Percentiles rank a stretch among this genome's conserved stretches.
Conservation (phyloP, 1,284 basidiomycete species). For the Boletellus deceptivus region DNA sequence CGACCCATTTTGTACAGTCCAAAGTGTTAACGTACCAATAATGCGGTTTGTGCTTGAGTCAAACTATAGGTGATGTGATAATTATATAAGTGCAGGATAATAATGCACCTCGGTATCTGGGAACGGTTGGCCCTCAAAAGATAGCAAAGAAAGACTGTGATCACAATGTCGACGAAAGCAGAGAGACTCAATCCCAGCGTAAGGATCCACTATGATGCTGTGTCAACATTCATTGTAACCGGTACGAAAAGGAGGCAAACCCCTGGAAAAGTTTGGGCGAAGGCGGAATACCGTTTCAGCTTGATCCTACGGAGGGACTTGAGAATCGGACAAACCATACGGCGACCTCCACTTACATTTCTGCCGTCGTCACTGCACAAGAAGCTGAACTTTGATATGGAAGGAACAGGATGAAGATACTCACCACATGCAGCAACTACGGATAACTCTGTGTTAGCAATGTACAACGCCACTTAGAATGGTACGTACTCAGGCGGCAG, state of each 20-base stretch:
- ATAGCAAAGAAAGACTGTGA: conserved; percentile 45
- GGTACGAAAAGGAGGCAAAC: conserved; percentile 5
- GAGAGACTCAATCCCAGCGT: conserved; percentile 31
- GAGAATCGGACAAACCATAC: neutral
- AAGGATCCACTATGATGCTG: conserved; percentile 41
- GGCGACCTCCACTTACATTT: conserved; percentile 18
- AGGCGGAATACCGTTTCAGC: conserved; percentile 16
- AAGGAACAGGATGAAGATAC: neutral
- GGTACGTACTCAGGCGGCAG: conserved; percentile 17
- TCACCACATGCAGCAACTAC: conserved; percentile 24
- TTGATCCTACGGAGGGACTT: conserved; percentile 9
- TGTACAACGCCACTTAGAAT: neutral
- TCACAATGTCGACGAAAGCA: conserved; percentile 46
- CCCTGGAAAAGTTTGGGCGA: conserved; percentile 13
- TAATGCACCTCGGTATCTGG: conserved; percentile 33
- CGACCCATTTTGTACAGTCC: conserved; percentile 49
- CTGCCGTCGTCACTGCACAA: conserved; percentile 17
- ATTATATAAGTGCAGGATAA: no score
- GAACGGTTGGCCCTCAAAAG: conserved; percentile 41
- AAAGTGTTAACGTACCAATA: conserved; percentile 46
- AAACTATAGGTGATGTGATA: no score
- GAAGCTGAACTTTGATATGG: neutral
- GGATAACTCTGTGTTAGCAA: neutral
- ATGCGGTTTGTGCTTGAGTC: conserved; percentile 41
- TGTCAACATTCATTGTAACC: neutral